Conservation (phyloP, 768 basidiomycete species). For the Lactarius trivialis region DNA sequence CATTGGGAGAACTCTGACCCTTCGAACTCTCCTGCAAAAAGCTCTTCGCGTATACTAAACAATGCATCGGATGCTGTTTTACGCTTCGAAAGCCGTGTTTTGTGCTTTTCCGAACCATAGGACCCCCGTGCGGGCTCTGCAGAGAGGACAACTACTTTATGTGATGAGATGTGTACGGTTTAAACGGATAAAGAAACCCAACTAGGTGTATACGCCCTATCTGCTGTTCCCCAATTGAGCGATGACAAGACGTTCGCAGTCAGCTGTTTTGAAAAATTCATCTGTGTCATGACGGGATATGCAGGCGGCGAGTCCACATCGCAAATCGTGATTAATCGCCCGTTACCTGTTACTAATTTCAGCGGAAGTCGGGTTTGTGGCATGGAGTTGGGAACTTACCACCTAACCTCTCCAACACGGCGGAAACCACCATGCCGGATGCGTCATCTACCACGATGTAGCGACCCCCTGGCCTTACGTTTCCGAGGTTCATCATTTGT, state of each 20-base stretch:
- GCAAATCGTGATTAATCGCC: constrained; percentile 75
- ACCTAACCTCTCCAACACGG: constrained; percentile 80
- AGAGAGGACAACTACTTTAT: constrained; percentile 46
- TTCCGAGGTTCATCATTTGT: constrained; percentile 79
- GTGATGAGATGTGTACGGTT: constrained; percentile 11
- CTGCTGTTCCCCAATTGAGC: constrained; percentile 88
- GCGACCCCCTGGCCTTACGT: constrained; percentile 78
- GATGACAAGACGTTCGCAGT: constrained; percentile 51
- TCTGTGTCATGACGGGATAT: constrained; percentile 71
- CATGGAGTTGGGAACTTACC: constrained; percentile 38
- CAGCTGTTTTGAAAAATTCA: constrained; percentile 72
- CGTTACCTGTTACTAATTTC: constrained; percentile 48
- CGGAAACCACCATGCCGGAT: constrained; percentile 81
- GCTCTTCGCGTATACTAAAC: constrained; percentile 61
- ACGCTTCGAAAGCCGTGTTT: constrained; percentile 65
- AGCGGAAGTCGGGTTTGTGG: not conserved
- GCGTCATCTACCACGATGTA: constrained; percentile 90
- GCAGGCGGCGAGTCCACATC: constrained; percentile 91
- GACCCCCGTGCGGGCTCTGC: constrained; percentile 51
- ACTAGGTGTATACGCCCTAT: constrained; percentile 70
- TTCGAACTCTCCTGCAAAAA: constrained; percentile 86
- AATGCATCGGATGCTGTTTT: constrained; percentile 62
- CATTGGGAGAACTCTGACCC: constrained; percentile 45
- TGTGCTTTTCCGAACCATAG: constrained; percentile 67
- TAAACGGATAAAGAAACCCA: constrained; percentile 21